phyloP scores from a whole-genome alignment of 73 alveolate genomes.

The Paramecium caudatum region DNA sequence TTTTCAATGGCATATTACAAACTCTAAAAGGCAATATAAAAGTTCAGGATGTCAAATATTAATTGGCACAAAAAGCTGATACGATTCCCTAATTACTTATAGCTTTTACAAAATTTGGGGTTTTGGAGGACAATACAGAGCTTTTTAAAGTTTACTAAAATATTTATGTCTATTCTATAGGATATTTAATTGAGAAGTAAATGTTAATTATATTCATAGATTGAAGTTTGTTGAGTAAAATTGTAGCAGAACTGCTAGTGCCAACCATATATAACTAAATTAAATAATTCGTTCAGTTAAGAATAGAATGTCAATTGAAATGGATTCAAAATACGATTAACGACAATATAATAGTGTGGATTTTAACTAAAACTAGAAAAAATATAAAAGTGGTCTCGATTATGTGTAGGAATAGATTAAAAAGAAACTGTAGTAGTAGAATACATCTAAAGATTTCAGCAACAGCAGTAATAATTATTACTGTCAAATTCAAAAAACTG shows the following conservation, averaged over 20 bases:
- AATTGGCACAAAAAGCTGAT: constrained; percentile 46
- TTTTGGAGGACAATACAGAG: constrained; percentile 17
- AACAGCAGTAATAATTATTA: not conserved
- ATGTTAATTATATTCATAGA: not conserved
- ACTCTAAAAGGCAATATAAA: constrained; percentile 22
- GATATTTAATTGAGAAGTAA: constrained; percentile 49
- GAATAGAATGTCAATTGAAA: constrained; percentile 26
- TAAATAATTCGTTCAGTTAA: constrained; percentile 13
- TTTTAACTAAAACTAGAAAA: not conserved
- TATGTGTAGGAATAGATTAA: constrained; percentile 14
- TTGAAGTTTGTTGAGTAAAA: not conserved
- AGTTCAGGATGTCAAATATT: constrained; percentile 23
- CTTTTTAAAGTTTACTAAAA: constrained; percentile 1
- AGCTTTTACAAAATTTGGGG: constrained; percentile 30
- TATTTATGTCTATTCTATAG: constrained; percentile 38
- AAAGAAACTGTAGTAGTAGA: not conserved
- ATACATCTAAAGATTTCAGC: not conserved
- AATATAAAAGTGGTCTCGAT: constrained; percentile 13
- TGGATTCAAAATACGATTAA: not conserved
- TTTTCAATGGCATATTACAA: not conserved
- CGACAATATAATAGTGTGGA: constrained; percentile 33
- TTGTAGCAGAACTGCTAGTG: not conserved
- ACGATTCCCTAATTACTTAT: constrained; percentile 23
- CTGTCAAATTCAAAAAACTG: constrained; percentile 22
- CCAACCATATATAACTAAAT: not conserved